Evolutionary conservation across 441 rosid genomes (phyloP).

Genomic region (Arabidopsis lyrata): DNA sequence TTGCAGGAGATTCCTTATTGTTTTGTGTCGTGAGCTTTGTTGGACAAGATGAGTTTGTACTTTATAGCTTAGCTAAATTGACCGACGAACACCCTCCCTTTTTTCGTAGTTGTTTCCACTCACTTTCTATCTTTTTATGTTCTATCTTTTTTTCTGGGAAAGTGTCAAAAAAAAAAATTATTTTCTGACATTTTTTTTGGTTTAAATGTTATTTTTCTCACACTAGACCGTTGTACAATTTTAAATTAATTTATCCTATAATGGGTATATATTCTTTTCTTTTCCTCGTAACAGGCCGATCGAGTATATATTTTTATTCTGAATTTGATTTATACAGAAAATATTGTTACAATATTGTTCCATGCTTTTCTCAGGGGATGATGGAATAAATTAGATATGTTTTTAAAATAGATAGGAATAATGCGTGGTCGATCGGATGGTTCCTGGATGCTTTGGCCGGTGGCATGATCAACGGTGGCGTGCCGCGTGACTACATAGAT

Average conservation of each 20-base stretch:
- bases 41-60: not conserved
- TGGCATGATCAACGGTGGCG: constrained; percentile 33
- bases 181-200: too few species aligned
- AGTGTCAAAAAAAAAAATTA: too few species aligned
- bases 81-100: not conserved
- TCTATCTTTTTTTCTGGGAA: constrained; percentile 7
- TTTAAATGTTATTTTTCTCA: too few species aligned
- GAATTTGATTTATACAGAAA: not conserved
- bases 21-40: not conserved
- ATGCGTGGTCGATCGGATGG: constrained; percentile 16
- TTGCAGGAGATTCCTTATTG: constrained; percentile 18
- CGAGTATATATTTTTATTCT: constrained; percentile 3
- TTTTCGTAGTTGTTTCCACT: constrained; percentile 20
- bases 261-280: not conserved
- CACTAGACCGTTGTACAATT: constrained; percentile 3
- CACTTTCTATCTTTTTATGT: not conserved
- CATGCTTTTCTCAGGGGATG: not conserved
- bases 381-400: not conserved
- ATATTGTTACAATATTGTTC: too few species aligned
- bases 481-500: not conserved
- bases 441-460: constrained; percentile 17
- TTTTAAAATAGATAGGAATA: not conserved
- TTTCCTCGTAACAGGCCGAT: not conserved
- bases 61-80: not conserved
- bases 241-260: not conserved